These are phyloP conservation scores for Annulohypoxylon stygium DNA, from an alignment of 495 filamentous ascomycete genomes.

Conservation along the genomic window DNA sequence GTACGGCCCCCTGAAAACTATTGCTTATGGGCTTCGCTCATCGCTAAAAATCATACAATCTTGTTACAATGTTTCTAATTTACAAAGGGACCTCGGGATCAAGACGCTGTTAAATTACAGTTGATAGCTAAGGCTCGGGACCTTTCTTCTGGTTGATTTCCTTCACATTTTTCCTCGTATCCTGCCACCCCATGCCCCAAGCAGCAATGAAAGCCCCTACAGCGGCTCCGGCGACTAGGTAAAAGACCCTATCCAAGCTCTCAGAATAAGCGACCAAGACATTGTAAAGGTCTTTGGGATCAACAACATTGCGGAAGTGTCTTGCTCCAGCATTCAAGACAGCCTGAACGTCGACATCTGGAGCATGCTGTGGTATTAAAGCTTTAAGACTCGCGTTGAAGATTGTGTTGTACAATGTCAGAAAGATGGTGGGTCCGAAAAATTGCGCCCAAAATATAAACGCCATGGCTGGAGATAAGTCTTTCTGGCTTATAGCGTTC, in stretches of 20 bases:
- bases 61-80: not conserved
- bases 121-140: constrained; percentile 4
- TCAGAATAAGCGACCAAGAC: constrained; percentile 60
- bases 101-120: not conserved
- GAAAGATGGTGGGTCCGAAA: constrained; percentile 28
- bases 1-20: no score
- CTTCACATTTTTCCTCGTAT: constrained; percentile 59
- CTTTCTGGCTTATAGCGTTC: constrained; percentile 5
- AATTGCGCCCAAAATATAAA: constrained; percentile 25
- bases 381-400: constrained; percentile 16
- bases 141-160: constrained; percentile 5
- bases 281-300: constrained; percentile 18
- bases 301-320: constrained; percentile 56
- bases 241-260: constrained; percentile 56
- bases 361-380: constrained; percentile 28
- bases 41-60: constrained; percentile 11
- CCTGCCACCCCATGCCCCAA: constrained; percentile 66
- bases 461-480: constrained; percentile 29
- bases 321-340: constrained; percentile 58
- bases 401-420: constrained; percentile 29
- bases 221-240: constrained; percentile 50
- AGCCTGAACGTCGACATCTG: constrained; percentile 49
- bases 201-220: constrained; percentile 45
- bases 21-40: not conserved
- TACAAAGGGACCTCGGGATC: not conserved